Evolutionary conservation across 1,284 basidiomycete genomes (phyloP).

Genomic region (Ceratobasidium theobromae): DNA sequence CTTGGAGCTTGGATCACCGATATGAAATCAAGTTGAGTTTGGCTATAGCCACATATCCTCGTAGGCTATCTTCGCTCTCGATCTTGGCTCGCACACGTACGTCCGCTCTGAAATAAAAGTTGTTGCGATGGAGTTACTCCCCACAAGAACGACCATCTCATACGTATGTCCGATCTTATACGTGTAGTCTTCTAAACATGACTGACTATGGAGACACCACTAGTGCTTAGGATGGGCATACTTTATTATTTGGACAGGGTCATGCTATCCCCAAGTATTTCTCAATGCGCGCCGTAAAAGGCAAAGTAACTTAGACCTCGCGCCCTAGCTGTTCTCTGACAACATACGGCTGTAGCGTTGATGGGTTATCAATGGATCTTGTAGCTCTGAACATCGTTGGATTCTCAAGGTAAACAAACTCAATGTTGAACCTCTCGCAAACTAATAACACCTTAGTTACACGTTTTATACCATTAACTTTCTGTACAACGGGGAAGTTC

Average conservation of each 20-base stretch:
- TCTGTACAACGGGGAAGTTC: conserved; percentile 36
- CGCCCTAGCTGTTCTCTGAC: neutral
- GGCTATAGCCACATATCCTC: too few relatives aligned
- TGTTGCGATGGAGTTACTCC: too few relatives aligned
- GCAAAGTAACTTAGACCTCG: conserved; percentile 25
- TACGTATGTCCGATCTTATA: conserved; percentile 3
- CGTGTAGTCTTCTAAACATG: neutral
- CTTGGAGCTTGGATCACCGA: too few relatives aligned
- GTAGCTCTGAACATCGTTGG: conserved; percentile 40
- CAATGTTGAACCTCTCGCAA: neutral
- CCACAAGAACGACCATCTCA: conserved; percentile 10
- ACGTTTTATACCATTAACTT: conserved; percentile 40
- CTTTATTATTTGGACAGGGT: conserved; percentile 37
- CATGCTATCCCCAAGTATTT: conserved; percentile 42
- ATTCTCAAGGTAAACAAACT: conserved; percentile 23
- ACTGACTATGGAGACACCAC: neutral
- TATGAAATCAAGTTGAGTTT: too few relatives aligned
- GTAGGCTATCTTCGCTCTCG: too few relatives aligned
- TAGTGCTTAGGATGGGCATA: conserved; percentile 38
- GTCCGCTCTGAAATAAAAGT: too few relatives aligned
- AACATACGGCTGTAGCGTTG: conserved; percentile 24
- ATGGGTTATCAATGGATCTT: conserved; percentile 42
- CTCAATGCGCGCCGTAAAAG: conserved; percentile 25
- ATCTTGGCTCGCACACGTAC: too few relatives aligned
- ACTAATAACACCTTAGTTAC: conserved; percentile 36